Percentiles rank a stretch among this genome's conserved stretches.
Evolutionary conservation across 306 rosid genomes (phyloP).

Genomic region (Vigna angularis): DNA sequence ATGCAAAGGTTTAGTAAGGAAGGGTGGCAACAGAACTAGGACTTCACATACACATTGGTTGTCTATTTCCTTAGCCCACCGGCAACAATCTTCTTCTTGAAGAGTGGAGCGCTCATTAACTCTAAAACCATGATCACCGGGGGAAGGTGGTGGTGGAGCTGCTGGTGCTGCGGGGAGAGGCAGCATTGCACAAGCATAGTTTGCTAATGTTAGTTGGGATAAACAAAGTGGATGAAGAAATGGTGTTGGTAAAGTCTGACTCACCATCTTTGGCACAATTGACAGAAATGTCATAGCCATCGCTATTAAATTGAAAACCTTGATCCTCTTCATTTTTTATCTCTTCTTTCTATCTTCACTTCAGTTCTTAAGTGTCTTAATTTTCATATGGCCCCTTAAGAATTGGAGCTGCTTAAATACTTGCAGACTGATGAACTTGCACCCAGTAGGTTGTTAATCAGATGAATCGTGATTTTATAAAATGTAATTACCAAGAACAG

Average conservation of each 20-base stretch:
- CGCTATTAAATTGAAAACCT: constrained; percentile 33
- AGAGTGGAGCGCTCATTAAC: not conserved
- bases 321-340: constrained; percentile 54
- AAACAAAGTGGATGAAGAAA: constrained; percentile 65
- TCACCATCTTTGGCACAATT: constrained; percentile 48
- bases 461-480: constrained; percentile 36
- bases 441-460: constrained; percentile 33
- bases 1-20: constrained; percentile 71
- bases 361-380: constrained; percentile 30
- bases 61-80: constrained; percentile 75
- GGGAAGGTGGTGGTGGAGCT: constrained; percentile 25
- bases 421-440: constrained; percentile 38
- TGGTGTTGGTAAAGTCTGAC: constrained; percentile 37
- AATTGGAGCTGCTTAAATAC: constrained; percentile 57
- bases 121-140: not conserved
- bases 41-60: constrained; percentile 73
- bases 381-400: constrained; percentile 31
- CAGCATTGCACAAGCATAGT: constrained; percentile 68
- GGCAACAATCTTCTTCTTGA: constrained; percentile 70
- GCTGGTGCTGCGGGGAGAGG: constrained; percentile 47
- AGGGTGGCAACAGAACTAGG: constrained; percentile 53
- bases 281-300: constrained; percentile 49
- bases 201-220: constrained; percentile 72
- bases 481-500: constrained; percentile 57
- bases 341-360: not conserved